Evolutionary conservation across 106 monocot genomes (phyloP), one percentile per base, ranked within the genome.

Genomic region (Vanilla planifolia): DNA sequence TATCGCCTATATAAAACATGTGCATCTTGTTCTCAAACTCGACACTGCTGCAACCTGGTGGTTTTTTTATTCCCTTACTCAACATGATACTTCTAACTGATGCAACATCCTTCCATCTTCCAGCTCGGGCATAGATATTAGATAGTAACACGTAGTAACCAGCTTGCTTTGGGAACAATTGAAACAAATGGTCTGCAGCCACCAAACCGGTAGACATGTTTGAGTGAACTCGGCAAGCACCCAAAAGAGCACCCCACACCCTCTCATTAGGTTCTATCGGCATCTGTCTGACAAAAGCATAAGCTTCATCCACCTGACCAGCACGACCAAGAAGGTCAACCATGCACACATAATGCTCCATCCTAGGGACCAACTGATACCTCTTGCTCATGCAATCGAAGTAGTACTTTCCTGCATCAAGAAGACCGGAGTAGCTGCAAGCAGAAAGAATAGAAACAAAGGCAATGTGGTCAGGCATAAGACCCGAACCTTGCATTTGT

Each of bases 281-380:
- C 85, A 89, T 89, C 33, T 40, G 51, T 60, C 64, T 68, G 10
- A 85, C 71, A 41, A 94, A 36, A 20, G 77, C 70, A 41, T 85
- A 79, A 17, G 93, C 93, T 48, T 94, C 93, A 43, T 23, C 39
- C 40, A 94, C 64, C 15, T 43, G 50, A 26, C 93, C 89, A 0
- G 73, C 52, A 6, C 82, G 57, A 9, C 82, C 93, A 26, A 85
- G 62, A 28, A 94, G 74, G 63, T 89, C 82, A 3, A 89, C 89
- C 79, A 94, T 75, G 59, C 89, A 89, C 5, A 82, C 82, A 68
- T 85, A 89, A 34, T 94, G 93, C 17, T 89, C 80, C 2, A 26
- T 6, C 8, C 72, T 72, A 5, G 82, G 85, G 32, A 26, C 51
- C 33, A 94, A 70, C 1, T 10, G 22, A 25, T 75, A 78, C 30